These are phyloP conservation scores for Macrophomina pseudophaseolina DNA, from an alignment of 2,329 filamentous ascomycete genomes.

Conservation along the genomic window DNA sequence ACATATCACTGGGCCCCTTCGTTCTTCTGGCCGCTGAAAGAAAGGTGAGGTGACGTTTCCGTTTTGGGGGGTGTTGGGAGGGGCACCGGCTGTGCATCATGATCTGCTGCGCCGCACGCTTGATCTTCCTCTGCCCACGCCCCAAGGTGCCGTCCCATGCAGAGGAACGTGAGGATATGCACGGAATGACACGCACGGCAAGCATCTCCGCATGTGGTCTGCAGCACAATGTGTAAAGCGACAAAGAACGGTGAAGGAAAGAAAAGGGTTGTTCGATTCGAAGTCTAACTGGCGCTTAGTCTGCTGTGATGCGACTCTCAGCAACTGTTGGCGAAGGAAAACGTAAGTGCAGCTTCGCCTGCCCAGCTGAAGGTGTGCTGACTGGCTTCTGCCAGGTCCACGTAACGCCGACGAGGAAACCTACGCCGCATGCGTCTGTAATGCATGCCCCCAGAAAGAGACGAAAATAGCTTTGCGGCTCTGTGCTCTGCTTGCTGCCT, in stretches of 20 bases:
- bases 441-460: neutral
- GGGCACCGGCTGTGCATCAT: neutral
- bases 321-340: neutral
- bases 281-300: neutral
- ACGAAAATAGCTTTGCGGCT: neutral
- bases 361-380: neutral
- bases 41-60: neutral
- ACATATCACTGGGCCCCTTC: neutral
- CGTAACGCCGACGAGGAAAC: neutral
- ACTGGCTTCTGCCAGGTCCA: neutral
- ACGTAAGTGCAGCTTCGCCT: neutral
- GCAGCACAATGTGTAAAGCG: neutral
- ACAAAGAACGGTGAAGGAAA: neutral
- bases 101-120: constrained; percentile 5
- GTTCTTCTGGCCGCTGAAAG: neutral
- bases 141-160: neutral
- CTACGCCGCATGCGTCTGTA: neutral
- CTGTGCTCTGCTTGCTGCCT: neutral
- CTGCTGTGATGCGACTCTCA: neutral
- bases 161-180: neutral
- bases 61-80: neutral
- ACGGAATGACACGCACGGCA: neutral
- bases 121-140: neutral
- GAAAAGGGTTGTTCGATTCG: neutral
- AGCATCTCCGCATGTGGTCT: neutral